These are phyloP conservation scores for Fusarium oligoseptatum DNA, from an alignment of 2,329 filamentous ascomycete genomes.

Conservation along the genomic window DNA sequence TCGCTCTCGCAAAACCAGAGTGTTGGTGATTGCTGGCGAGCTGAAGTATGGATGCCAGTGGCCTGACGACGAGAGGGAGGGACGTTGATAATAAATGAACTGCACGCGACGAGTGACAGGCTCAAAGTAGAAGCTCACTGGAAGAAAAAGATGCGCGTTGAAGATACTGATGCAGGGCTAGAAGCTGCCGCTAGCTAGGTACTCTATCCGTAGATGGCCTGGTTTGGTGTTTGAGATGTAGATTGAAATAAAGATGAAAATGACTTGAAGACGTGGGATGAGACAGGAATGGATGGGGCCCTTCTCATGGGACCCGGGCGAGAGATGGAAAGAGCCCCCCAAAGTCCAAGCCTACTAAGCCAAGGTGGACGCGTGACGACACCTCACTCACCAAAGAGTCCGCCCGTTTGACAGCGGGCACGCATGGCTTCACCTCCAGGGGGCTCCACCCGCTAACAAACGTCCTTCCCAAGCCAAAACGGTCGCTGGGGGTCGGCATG, in stretches of 20 bases:
- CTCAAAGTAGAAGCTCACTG: background rate
- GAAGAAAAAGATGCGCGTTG: conserved; percentile 26
- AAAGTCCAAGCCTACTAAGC: background rate
- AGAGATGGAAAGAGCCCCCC: conserved; percentile 25
- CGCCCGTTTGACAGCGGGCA: conserved; percentile 19
- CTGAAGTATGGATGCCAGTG: conserved; percentile 24
- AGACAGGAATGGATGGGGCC: conserved; percentile 11
- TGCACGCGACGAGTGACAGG: background rate
- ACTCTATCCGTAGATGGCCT: background rate
- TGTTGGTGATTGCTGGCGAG: conserved; percentile 10
- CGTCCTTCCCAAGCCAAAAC: conserved; percentile 12
- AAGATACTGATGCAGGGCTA: conserved; percentile 18
- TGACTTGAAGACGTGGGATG: conserved; percentile 18
- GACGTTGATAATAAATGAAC: background rate
- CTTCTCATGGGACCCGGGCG: conserved; percentile 30
- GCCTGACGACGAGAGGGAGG: conserved; percentile 16
- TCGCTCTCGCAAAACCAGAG: background rate
- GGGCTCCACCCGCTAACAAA: conserved; percentile 30
- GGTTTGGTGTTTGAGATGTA: conserved; percentile 8
- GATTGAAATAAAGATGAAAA: conserved; percentile 41
- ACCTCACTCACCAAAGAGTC: background rate
- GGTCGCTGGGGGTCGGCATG: conserved; percentile 27
- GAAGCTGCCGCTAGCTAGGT: conserved; percentile 5
- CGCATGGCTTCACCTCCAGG: conserved; percentile 16
- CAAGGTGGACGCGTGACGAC: conserved; percentile 28